Evolutionary conservation across 1,139 yeast genomes (phyloP).

Genomic region (Debaryomyces subglobosus): DNA sequence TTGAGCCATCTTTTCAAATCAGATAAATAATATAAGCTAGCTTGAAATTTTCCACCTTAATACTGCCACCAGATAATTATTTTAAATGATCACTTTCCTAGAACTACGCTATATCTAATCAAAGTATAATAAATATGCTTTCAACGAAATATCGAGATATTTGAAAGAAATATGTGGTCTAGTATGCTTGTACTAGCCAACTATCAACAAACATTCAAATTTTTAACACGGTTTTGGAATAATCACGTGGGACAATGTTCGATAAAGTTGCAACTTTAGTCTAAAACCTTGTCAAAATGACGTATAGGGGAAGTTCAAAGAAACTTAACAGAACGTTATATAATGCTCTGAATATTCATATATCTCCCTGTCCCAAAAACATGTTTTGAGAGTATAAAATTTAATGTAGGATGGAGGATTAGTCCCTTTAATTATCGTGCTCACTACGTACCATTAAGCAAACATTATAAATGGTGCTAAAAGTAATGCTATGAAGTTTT

Average conservation of each 20-base stretch:
- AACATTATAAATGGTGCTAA: neutral
- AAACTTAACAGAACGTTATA: no score
- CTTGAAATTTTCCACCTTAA: neutral
- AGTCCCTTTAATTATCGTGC: neutral
- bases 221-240: neutral
- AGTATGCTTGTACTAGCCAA: neutral
- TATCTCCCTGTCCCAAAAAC: neutral
- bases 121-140: neutral
- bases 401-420: neutral
- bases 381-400: neutral
- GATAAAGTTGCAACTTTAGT: neutral
- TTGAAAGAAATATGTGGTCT: neutral
- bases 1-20: conserved; percentile 6
- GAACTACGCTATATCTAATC: neutral
- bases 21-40: neutral
- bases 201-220: conserved; percentile 2
- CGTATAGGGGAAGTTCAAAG: neutral
- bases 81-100: neutral
- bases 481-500: neutral
- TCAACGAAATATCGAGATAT: neutral
- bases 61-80: neutral
- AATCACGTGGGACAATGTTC: neutral
- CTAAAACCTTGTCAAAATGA: neutral
- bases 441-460: neutral
- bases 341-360: no score